These are phyloP conservation scores for Dothideomycetes sp. DNA, from an alignment of 2,329 filamentous ascomycete species.

Conservation along the genomic window DNA sequence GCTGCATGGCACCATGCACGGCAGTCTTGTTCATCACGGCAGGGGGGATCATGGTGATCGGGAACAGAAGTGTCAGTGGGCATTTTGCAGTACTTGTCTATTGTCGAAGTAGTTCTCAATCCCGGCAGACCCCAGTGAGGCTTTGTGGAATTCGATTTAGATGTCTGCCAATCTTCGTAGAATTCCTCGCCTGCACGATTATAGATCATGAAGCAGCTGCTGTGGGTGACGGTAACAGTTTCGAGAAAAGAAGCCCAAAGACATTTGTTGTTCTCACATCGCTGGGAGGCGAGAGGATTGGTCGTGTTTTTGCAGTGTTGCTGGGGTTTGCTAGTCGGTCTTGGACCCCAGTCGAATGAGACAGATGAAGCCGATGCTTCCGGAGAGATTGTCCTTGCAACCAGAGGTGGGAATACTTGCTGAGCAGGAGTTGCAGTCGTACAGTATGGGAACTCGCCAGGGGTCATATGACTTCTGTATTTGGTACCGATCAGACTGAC, in stretches of 20 bases:
- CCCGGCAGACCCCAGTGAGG: not conserved
- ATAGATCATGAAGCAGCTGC: not conserved
- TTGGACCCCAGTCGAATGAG: not conserved
- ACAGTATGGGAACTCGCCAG: slow-evolving; percentile 7
- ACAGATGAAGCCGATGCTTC: not conserved
- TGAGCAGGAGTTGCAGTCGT: slow-evolving; percentile 3
- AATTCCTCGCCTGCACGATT: not conserved
- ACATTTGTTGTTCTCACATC: not conserved
- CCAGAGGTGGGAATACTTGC: not conserved
- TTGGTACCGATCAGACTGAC: not conserved
- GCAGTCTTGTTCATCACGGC: not conserved
- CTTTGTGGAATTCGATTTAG: not conserved
- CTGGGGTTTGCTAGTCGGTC: not conserved
- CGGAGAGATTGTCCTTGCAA: not conserved
- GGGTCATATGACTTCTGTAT: not conserved
- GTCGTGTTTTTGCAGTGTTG: not conserved
- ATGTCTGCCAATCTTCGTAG: too few species aligned
- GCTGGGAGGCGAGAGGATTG: not conserved
- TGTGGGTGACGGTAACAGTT: not conserved
- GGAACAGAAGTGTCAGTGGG: not conserved
- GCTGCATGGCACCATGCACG: slow-evolving; percentile 2
- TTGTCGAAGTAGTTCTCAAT: not conserved
- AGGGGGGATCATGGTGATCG: not conserved
- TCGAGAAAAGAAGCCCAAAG: not conserved
- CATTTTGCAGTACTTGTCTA: not conserved